Evolutionary conservation across 2,329 filamentous ascomycete genomes (phyloP), one percentile per base, ranked within the genome.

Genomic region (Paecilomyces fulvus): DNA sequence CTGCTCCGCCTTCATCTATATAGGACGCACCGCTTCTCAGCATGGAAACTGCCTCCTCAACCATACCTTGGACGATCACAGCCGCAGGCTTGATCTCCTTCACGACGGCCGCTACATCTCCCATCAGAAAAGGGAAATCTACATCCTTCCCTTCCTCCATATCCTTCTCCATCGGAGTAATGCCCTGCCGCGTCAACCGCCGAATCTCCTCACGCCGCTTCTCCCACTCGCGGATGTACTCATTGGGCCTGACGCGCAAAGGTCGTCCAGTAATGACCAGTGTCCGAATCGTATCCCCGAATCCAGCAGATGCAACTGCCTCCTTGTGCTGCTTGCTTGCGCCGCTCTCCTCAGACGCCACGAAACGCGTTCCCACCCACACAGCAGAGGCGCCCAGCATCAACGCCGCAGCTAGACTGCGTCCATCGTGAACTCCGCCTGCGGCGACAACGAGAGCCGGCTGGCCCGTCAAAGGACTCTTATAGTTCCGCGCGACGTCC

Each of bases 311-410:
- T 1, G 96, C 87, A 0, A 96, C 91, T 30, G 86, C 87, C 63
- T 87, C 78, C 77, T 96, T 96, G 73, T 96, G 92, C 76, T 85
- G 77, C 64, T 87, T 80, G 70, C 86, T 89, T 66, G 90, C 92
- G 14, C 86, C 87, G 0, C 91, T 91, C 76, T 96, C 92, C 31
- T 78, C 80, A 8, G 83, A 84, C 1, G 92, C 92, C 14, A 96
- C 90, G 72, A 96, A 96, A 20, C 92, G 80, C 58, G 92, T 96
- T 28, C 92, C 92, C 1, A 97, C 92, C 92, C 92, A 97, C 1
- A 95, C 92, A 10, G 89, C 92, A 3, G 82, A 80, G 1, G 92
- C 92, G 14, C 92, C 92, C 67, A 94, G 88, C 85, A 95, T 92
- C 70, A 97, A 76, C 59, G 85, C 86, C 57, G 85, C 85, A 0